Conservation (phyloP, 2,329 filamentous ascomycete species). For the Diaporthe sp. region DNA sequence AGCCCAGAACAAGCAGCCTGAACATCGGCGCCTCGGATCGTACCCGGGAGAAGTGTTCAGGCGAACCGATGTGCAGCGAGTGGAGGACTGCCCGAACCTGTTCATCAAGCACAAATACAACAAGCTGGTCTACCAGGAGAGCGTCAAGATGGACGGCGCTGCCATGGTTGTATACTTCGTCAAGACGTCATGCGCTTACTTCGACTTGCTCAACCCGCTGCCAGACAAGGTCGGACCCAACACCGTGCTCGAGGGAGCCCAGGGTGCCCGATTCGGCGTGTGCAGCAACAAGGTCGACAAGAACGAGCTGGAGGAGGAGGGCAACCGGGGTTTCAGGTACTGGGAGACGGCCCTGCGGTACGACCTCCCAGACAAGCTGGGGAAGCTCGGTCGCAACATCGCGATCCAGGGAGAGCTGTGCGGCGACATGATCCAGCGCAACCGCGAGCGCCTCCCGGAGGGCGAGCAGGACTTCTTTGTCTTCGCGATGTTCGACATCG, state of each 20-base stretch:
- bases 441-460: constrained; percentile 47
- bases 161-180: constrained; percentile 57
- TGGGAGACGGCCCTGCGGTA: constrained; percentile 46
- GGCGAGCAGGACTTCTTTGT: constrained; percentile 51
- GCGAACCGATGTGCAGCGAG: constrained; percentile 46
- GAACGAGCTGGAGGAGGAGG: constrained; percentile 36
- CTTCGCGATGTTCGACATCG: constrained; percentile 52
- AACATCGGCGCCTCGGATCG: constrained; percentile 31
- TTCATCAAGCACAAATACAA: constrained; percentile 48
- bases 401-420: constrained; percentile 53
- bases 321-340: constrained; percentile 38
- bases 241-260: constrained; percentile 46
- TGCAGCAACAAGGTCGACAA: constrained; percentile 49
- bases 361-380: constrained; percentile 46
- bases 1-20: background rate
- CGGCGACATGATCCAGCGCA: constrained; percentile 47
- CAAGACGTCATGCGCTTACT: constrained; percentile 41
- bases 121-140: constrained; percentile 52
- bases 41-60: constrained; percentile 44
- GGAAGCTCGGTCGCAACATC: constrained; percentile 43
- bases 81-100: constrained; percentile 48
- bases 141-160: constrained; percentile 56
- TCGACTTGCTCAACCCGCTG: constrained; percentile 39
- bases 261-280: constrained; percentile 50
- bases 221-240: constrained; percentile 39